A percentile compares a stretch with the other conserved stretches of the same genome.
phyloP scores from a whole-genome alignment of 495 filamentous ascomycete genomes.

The Neurospora discreta region DNA sequence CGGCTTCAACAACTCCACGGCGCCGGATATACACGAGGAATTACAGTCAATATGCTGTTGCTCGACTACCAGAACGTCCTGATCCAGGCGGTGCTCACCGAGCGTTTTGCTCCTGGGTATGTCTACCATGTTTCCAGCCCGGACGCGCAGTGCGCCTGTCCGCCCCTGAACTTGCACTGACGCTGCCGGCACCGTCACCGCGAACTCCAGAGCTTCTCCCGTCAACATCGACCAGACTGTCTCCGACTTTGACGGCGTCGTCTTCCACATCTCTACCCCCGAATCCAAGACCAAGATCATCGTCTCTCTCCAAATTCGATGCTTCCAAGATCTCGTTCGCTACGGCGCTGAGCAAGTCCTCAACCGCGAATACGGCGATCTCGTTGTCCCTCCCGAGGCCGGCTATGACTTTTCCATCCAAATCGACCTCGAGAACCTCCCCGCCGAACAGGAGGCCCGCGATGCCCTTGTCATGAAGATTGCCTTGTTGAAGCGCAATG shows the following conservation, averaged over 20 bases:
- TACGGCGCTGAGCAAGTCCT: slow-evolving; percentile 89
- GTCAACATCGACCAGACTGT: slow-evolving; percentile 91
- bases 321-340: slow-evolving; percentile 79
- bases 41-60: slow-evolving; percentile 63
- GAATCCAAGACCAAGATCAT: slow-evolving; percentile 86
- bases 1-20: neutral
- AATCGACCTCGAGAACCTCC: slow-evolving; percentile 79
- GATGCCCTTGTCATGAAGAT: slow-evolving; percentile 79
- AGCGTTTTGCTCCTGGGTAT: slow-evolving; percentile 79
- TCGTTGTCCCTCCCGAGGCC: slow-evolving; percentile 75
- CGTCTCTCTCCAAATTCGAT: slow-evolving; percentile 86
- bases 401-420: slow-evolving; percentile 92
- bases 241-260: slow-evolving; percentile 96
- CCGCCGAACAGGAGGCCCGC: slow-evolving; percentile 63
- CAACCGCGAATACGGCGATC: slow-evolving; percentile 85
- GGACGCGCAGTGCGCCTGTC: slow-evolving; percentile 1
- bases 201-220: slow-evolving; percentile 55
- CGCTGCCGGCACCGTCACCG: slow-evolving; percentile 3
- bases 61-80: slow-evolving; percentile 98
- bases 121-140: slow-evolving; percentile 6
- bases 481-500: slow-evolving; percentile 87
- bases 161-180: slow-evolving; percentile 1
- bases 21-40: neutral
- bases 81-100: slow-evolving; percentile 88
- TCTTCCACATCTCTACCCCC: slow-evolving; percentile 94